A percentile compares a stretch with the other conserved stretches of the same genome.
Conservation (phyloP, 164 flowering plant genomes). For the Hamamelis virginiana region DNA sequence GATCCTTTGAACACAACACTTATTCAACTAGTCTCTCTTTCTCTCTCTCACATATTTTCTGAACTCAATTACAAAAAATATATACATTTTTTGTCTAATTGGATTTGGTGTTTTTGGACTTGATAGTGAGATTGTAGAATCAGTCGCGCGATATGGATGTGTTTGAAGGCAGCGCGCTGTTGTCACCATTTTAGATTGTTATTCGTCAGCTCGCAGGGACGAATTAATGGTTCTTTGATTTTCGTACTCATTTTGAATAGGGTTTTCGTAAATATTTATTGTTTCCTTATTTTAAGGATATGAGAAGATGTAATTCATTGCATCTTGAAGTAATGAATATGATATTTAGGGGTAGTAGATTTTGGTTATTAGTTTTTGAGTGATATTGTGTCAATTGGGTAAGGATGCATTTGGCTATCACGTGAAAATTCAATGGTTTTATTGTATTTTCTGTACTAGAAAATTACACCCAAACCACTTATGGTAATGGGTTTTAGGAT, state of each 20-base stretch:
- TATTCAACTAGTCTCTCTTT: too few relatives aligned
- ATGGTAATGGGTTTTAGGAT: background rate
- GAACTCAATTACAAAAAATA: too few relatives aligned
- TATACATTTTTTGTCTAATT: too few relatives aligned
- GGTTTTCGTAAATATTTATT: too few relatives aligned
- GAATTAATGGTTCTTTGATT: slow-evolving; percentile 55
- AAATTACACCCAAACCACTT: background rate
- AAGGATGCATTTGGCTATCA: background rate
- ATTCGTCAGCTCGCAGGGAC: slow-evolving; percentile 44
- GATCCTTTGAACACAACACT: too few relatives aligned
- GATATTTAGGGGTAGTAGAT: too few relatives aligned
- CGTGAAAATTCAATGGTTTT: too few relatives aligned
- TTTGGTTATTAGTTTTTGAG: too few relatives aligned
- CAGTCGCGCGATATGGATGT: slow-evolving; percentile 16
- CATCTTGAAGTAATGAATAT: too few relatives aligned
- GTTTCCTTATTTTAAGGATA: background rate
- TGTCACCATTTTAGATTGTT: slow-evolving; percentile 54
- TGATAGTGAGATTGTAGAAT: background rate
- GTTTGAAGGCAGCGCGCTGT: slow-evolving; percentile 33
- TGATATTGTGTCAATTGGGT: background rate
- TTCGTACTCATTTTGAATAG: background rate
- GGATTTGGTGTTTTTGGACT: background rate
- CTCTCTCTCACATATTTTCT: too few relatives aligned
- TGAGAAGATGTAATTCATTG: background rate
- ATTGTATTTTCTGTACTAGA: too few relatives aligned